phyloP scores from a whole-genome alignment of 2,329 filamentous ascomycete genomes.

The Botrytis cinerea region DNA sequence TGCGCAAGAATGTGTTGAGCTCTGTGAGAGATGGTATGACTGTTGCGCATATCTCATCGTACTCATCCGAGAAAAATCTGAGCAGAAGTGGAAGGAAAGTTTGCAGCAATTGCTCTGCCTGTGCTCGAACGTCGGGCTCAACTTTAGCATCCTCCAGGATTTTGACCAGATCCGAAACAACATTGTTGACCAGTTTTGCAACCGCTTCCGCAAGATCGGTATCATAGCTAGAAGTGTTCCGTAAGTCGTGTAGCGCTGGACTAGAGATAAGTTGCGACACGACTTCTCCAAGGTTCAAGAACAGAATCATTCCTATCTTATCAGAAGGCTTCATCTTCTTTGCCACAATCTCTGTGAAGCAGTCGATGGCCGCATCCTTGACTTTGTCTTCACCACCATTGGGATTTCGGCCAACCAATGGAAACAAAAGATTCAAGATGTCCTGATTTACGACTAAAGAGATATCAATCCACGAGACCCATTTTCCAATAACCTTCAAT shows the following conservation, averaged over 20 bases:
- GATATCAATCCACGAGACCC: constrained; percentile 99
- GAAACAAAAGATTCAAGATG: constrained; percentile 82
- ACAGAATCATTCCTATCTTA: constrained; percentile 91
- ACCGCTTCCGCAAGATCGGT: constrained; percentile 94
- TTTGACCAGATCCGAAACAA: constrained; percentile 81
- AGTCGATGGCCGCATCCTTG: constrained; percentile 87
- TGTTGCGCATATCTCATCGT: constrained; percentile 95
- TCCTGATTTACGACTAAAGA: constrained; percentile 86
- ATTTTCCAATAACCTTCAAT: constrained; percentile 88
- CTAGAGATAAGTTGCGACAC: constrained; percentile 83
- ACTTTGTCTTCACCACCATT: constrained; percentile 71
- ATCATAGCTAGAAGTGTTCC: constrained; percentile 85
- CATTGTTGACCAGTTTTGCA: constrained; percentile 91
- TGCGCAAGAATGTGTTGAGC: constrained; percentile 85
- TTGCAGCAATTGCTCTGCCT: constrained; percentile 79
- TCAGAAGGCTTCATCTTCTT: constrained; percentile 97
- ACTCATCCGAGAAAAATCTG: constrained; percentile 96
- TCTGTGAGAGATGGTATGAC: constrained; percentile 94
- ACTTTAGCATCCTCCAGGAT: constrained; percentile 71
- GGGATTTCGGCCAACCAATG: constrained; percentile 76
- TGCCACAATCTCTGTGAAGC: constrained; percentile 90
- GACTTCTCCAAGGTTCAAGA: constrained; percentile 84
- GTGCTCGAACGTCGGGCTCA: constrained; percentile 64
- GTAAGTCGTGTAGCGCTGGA: constrained; percentile 74
- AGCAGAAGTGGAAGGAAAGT: constrained; percentile 84